Percentiles rank a stretch among this genome's conserved stretches.
Evolutionary conservation across 2,329 filamentous ascomycete species (phyloP).

Genomic region (Polychaeton citri): DNA sequence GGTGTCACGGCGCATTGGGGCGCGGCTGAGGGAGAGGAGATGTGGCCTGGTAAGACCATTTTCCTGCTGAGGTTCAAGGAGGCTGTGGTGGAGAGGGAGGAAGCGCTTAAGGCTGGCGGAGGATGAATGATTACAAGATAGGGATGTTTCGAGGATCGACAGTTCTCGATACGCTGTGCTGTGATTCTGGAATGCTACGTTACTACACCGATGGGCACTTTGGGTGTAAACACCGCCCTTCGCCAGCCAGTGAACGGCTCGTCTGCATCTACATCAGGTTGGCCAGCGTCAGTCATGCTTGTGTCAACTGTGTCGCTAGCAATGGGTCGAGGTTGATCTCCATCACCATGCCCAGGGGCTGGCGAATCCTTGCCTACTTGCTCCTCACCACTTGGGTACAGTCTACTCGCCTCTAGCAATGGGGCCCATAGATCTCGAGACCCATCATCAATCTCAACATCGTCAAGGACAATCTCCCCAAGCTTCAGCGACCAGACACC

Average conservation of each 20-base stretch:
- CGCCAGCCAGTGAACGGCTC: slow-evolving; percentile 5
- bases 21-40: slow-evolving; percentile 41
- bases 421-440: slow-evolving; percentile 17
- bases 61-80: slow-evolving; percentile 86
- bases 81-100: slow-evolving; percentile 87
- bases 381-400: slow-evolving; percentile 1
- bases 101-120: slow-evolving; percentile 26
- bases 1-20: slow-evolving; percentile 74
- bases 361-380: too few species aligned
- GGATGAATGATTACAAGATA: slow-evolving; percentile 6
- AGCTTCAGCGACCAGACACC: slow-evolving; percentile 25
- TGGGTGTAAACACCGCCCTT: slow-evolving; percentile 1
- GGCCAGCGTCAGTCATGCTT: slow-evolving; percentile 1
- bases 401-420: slow-evolving; percentile 21
- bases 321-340: too few species aligned
- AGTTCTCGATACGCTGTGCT: too few species aligned
- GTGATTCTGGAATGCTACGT: neutral
- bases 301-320: too few species aligned
- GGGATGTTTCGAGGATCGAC: neutral
- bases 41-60: slow-evolving; percentile 95
- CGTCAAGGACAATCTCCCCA: slow-evolving; percentile 19
- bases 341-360: too few species aligned
- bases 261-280: too few species aligned
- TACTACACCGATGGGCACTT: slow-evolving; percentile 2
- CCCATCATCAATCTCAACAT: slow-evolving; percentile 8